These are phyloP conservation scores for Blastobotrys peoriensis DNA, from an alignment of 805 yeast species.

Conservation along the genomic window DNA sequence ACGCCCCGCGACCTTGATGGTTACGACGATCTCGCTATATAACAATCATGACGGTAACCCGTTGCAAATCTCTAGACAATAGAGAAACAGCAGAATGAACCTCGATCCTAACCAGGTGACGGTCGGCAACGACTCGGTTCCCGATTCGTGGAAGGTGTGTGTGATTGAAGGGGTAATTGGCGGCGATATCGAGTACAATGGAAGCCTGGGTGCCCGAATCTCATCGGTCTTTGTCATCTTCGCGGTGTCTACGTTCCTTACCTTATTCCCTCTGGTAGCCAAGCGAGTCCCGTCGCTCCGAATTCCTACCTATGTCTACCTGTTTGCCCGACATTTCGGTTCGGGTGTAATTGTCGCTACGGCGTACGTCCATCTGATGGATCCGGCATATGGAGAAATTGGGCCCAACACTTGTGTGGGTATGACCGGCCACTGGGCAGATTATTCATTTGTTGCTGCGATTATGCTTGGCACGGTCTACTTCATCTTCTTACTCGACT, in stretches of 20 bases:
- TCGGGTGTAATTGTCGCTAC: slow-evolving; percentile 75
- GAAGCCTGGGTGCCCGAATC: slow-evolving; percentile 41
- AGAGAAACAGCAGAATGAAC: too few relatives aligned
- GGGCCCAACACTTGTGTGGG: slow-evolving; percentile 37
- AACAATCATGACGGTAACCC: too few relatives aligned
- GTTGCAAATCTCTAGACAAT: too few relatives aligned
- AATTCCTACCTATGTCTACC: slow-evolving; percentile 30
- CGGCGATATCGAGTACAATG: slow-evolving; percentile 38
- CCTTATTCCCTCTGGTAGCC: slow-evolving; percentile 41
- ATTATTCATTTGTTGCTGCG: slow-evolving; percentile 54
- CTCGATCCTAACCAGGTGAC: slow-evolving; percentile 1
- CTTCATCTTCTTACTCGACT: slow-evolving; percentile 43
- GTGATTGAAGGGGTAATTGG: slow-evolving; percentile 38
- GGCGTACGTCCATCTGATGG: slow-evolving; percentile 61
- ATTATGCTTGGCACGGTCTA: slow-evolving; percentile 45
- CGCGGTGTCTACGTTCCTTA: slow-evolving; percentile 39
- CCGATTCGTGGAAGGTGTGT: slow-evolving; percentile 38
- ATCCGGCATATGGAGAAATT: slow-evolving; percentile 32
- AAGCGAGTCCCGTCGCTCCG: slow-evolving; percentile 19
- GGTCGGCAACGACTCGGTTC: slow-evolving; percentile 22
- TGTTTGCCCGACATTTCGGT: slow-evolving; percentile 47
- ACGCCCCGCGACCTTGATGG: too few relatives aligned
- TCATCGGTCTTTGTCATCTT: slow-evolving; percentile 60
- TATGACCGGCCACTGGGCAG: slow-evolving; percentile 40
- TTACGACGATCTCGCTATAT: too few relatives aligned